Percentiles rank a stretch among this genome's conserved stretches.
phyloP scores from a whole-genome alignment of 75 land plant species.

The Picea glauca region DNA sequence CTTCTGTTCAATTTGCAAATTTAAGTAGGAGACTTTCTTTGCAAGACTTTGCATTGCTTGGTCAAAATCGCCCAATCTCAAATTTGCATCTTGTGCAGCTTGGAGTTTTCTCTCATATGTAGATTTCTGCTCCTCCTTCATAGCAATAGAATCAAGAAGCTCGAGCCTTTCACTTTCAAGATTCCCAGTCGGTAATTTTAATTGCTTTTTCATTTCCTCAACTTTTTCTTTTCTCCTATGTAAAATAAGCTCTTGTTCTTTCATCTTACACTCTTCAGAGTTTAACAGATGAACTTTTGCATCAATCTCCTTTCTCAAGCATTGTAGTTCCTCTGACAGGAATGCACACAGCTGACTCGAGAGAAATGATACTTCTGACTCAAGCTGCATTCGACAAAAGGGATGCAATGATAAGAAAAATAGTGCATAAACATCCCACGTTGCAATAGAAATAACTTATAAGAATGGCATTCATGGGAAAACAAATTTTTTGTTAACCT shows the following conservation, averaged over 20 bases:
- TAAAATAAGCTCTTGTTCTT: constrained; percentile 10
- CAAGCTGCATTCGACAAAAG: constrained; percentile 13
- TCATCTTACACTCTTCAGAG: constrained; percentile 1
- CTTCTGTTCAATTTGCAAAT: constrained; percentile 14
- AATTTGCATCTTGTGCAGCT: neutral
- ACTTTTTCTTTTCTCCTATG: constrained; percentile 1
- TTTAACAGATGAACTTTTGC: constrained; percentile 6
- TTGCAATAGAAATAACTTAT: no score
- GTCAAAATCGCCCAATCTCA: neutral
- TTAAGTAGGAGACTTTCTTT: neutral
- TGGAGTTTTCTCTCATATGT: constrained; percentile 17
- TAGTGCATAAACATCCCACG: neutral
- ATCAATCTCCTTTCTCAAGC: constrained; percentile 8
- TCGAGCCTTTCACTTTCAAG: constrained; percentile 7
- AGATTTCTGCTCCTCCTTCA: constrained; percentile 19
- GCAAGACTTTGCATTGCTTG: constrained; percentile 7
- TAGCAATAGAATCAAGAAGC: constrained; percentile 6
- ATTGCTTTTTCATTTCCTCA: constrained; percentile 5
- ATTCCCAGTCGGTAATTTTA: neutral
- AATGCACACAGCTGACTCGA: constrained; percentile 3
- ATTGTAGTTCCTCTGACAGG: neutral
- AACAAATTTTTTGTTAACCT: neutral
- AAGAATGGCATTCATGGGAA: no score
- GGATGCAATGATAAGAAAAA: neutral
- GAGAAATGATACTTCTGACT: constrained; percentile 8